Percentiles rank a stretch among this genome's conserved stretches.
phyloP scores from a whole-genome alignment of 345 rosid species.

The Boechera divaricarpa region DNA sequence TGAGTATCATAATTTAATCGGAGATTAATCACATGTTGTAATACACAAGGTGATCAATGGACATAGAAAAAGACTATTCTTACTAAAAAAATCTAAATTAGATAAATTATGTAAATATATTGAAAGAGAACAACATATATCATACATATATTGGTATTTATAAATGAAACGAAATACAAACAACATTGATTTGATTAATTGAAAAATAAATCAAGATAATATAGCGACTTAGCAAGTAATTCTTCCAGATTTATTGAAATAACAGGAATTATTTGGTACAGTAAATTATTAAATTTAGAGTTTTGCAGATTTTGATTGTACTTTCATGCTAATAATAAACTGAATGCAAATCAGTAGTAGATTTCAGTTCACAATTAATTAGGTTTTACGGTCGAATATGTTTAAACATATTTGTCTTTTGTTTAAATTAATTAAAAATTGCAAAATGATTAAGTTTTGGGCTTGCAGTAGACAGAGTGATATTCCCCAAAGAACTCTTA shows the following conservation, averaged over 20 bases:
- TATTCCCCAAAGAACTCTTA: background rate
- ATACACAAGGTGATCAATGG: background rate
- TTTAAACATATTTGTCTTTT: background rate
- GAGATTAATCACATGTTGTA: slow-evolving; percentile 2
- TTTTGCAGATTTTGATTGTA: background rate
- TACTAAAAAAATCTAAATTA: background rate
- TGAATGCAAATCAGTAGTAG: background rate
- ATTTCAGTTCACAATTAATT: slow-evolving; percentile 14
- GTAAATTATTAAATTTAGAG: background rate
- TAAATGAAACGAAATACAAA: background rate
- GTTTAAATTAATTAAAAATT: background rate
- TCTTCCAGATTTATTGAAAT: background rate
- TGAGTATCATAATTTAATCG: background rate
- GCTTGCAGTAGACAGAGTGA: background rate
- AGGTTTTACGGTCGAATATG: background rate
- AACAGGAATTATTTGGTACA: background rate
- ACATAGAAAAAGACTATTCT: background rate
- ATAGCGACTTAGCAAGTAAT: background rate
- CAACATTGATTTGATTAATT: background rate
- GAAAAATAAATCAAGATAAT: background rate
- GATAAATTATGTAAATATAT: background rate
- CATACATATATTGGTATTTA: background rate
- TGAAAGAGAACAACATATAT: background rate
- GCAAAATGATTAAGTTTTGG: slow-evolving; percentile 10
- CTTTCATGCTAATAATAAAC: slow-evolving; percentile 6